These are phyloP conservation scores for Diplodia seriata DNA, from an alignment of 2,329 filamentous ascomycete genomes.

Conservation along the genomic window DNA sequence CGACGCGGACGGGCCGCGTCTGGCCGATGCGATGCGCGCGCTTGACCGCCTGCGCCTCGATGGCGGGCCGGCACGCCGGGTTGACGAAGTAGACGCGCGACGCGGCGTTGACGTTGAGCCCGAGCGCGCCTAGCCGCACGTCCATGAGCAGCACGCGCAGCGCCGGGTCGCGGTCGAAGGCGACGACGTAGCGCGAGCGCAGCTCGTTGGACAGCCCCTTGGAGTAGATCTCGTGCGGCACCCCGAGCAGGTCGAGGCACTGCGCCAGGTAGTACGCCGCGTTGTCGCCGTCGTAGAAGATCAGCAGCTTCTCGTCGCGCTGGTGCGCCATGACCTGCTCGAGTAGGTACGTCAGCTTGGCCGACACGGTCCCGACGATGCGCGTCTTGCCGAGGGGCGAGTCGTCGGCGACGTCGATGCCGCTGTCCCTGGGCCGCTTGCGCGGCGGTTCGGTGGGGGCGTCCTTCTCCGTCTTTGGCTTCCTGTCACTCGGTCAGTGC, in stretches of 20 bases:
- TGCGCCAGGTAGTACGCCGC: conserved; percentile 85
- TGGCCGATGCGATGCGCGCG: conserved; percentile 89
- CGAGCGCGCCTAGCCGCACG: conserved; percentile 85
- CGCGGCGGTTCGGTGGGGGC: not conserved
- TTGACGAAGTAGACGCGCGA: conserved; percentile 89
- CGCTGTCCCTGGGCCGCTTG: conserved; percentile 39
- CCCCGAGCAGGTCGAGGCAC: conserved; percentile 73
- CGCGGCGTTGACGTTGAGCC: conserved; percentile 82
- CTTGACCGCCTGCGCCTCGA: conserved; percentile 91
- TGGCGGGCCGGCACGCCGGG: conserved; percentile 81
- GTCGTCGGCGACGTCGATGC: conserved; percentile 45
- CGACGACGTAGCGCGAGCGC: conserved; percentile 76
- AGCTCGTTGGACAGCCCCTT: conserved; percentile 66
- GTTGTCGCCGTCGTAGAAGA: conserved; percentile 92
- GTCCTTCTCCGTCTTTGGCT: not conserved
- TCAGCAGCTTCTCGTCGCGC: conserved; percentile 79
- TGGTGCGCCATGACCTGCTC: conserved; percentile 74
- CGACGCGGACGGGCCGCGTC: conserved; percentile 76
- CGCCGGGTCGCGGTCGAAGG: conserved; percentile 73
- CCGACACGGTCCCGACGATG: conserved; percentile 80
- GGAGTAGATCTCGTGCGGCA: conserved; percentile 71
- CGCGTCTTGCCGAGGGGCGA: conserved; percentile 66
- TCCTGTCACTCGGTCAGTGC: not conserved
- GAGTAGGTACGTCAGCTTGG: conserved; percentile 86
- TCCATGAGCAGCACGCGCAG: conserved; percentile 89